These are phyloP conservation scores for Cryphonectria japonica DNA, from an alignment of 2,329 filamentous ascomycete genomes.

Conservation along the genomic window DNA sequence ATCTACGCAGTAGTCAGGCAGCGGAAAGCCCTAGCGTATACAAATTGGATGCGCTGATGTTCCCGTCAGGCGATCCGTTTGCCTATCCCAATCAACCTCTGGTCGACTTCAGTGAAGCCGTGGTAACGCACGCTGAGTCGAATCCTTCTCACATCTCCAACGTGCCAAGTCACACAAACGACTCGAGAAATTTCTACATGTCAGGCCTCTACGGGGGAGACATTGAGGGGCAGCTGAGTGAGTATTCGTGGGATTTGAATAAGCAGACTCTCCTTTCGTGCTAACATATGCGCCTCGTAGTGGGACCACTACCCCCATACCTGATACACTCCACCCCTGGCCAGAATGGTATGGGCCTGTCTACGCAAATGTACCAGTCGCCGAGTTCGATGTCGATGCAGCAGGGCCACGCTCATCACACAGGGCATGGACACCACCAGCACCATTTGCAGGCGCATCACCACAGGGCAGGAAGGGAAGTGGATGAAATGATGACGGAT, in stretches of 20 bases:
- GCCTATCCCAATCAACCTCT: constrained; percentile 79
- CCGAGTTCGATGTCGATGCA: constrained; percentile 48
- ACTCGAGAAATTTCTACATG: constrained; percentile 53
- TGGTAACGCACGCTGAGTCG: constrained; percentile 38
- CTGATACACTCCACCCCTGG: constrained; percentile 58
- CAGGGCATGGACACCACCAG: constrained; percentile 36
- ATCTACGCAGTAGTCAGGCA: constrained; percentile 35
- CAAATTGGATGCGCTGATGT: constrained; percentile 79
- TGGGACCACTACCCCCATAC: constrained; percentile 72
- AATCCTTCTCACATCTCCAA: constrained; percentile 40
- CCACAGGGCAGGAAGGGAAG: constrained; percentile 44
- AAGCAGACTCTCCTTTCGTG: neutral
- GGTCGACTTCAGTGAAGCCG: constrained; percentile 55
- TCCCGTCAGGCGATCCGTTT: constrained; percentile 76
- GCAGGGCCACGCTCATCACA: constrained; percentile 38
- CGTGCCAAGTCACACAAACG: constrained; percentile 39
- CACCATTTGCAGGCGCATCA: constrained; percentile 40
- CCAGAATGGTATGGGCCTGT: constrained; percentile 48
- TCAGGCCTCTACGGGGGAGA: constrained; percentile 59
- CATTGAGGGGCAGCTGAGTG: constrained; percentile 70
- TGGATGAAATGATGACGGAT: constrained; percentile 56
- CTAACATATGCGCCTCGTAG: constrained; percentile 11
- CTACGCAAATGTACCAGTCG: constrained; percentile 49
- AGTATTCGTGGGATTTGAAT: constrained; percentile 8
- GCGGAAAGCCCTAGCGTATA: constrained; percentile 50